Evolutionary conservation across 2,329 filamentous ascomycete species (phyloP).

Genomic region (Setomelanomma holmii): DNA sequence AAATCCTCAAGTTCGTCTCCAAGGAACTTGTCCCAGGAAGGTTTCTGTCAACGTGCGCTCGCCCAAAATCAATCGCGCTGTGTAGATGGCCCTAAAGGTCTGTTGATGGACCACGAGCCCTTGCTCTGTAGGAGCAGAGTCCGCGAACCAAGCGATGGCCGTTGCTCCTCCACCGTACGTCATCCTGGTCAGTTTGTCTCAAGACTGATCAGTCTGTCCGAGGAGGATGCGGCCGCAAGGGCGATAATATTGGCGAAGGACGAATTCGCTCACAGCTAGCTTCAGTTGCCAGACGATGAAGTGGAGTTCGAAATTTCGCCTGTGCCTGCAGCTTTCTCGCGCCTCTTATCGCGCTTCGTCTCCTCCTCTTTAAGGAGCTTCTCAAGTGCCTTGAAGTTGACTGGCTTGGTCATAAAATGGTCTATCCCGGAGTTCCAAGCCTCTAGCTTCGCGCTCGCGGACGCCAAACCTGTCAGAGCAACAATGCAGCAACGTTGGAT

Average conservation of each 20-base stretch:
- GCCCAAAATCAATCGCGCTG: no score
- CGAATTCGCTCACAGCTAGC: neutral
- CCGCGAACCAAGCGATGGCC: no score
- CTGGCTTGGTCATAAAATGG: conserved; percentile 43
- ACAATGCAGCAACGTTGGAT: conserved; percentile 22
- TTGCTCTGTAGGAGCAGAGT: no score
- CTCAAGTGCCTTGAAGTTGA: conserved; percentile 34
- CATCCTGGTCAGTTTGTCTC: no score
- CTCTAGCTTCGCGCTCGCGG: conserved; percentile 30
- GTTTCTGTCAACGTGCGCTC: no score
- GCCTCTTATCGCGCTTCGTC: neutral
- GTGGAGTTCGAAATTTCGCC: neutral
- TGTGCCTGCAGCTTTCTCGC: neutral
- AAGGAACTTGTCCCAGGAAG: no score
- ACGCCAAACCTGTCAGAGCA: conserved; percentile 43
- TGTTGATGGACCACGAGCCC: no score
- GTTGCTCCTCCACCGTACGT: no score
- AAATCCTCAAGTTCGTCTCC: no score
- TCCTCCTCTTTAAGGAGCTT: conserved; percentile 20
- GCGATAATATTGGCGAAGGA: neutral
- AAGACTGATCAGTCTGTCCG: neutral
- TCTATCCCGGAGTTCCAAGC: conserved; percentile 40
- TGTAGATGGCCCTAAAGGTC: no score
- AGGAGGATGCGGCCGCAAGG: neutral
- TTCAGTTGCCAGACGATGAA: neutral